phyloP scores from a whole-genome alignment of 352 stramenopile species.

The Thraustochytrium sp. region DNA sequence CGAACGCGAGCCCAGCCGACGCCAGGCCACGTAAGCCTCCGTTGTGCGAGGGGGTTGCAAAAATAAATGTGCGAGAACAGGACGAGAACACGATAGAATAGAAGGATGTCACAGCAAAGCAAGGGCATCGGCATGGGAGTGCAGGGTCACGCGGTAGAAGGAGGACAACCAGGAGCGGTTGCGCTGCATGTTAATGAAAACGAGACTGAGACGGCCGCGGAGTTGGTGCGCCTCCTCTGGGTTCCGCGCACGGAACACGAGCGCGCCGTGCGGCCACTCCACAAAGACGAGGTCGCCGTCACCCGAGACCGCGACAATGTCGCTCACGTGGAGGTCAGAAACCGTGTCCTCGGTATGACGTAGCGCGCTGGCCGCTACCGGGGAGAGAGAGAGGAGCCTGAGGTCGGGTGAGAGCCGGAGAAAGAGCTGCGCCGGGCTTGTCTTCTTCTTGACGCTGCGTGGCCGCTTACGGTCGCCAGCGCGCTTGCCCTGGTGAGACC shows the following conservation, averaged over 20 bases:
- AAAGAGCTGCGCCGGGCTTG: not conserved
- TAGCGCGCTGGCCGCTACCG: no score
- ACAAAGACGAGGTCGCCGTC: not conserved
- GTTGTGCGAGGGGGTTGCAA: no score
- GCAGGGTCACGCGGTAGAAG: not conserved
- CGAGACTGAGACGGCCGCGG: not conserved
- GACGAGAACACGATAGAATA: no score
- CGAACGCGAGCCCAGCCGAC: no score
- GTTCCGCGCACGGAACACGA: not conserved
- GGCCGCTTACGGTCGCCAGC: no score
- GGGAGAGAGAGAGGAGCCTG: not conserved
- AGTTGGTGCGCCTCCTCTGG: not conserved
- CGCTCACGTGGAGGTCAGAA: not conserved
- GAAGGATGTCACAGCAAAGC: not conserved
- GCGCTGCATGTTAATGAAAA: not conserved
- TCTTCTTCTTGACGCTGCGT: no score
- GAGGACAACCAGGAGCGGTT: not conserved
- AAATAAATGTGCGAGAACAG: no score
- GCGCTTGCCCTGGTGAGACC: no score
- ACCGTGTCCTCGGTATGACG: no score
- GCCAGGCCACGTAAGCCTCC: no score
- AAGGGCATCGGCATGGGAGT: not conserved
- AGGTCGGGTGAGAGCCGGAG: not conserved
- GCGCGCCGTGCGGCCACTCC: not conserved
- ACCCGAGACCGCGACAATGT: not conserved